A percentile compares a stretch with the other conserved stretches of the same genome.
Evolutionary conservation across 2,329 filamentous ascomycete genomes (phyloP).

Genomic region (Penicillium corylophilum): DNA sequence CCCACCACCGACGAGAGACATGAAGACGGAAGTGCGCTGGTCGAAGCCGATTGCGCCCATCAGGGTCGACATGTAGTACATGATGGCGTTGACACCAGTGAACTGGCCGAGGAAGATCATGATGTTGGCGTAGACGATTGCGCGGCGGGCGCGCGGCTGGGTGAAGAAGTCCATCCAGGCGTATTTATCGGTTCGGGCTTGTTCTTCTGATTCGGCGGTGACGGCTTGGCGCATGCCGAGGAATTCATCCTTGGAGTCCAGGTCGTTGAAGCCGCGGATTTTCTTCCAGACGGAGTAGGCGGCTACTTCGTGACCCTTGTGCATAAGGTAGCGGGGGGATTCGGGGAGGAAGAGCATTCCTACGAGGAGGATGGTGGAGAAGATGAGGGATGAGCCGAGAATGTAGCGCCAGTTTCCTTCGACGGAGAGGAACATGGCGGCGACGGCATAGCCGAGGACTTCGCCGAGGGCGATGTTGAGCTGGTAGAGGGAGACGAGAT

Average conservation of each 20-base stretch:
- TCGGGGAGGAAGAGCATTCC: conserved; percentile 73
- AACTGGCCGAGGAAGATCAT: conserved; percentile 71
- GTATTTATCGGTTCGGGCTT: conserved; percentile 56
- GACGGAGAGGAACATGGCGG: conserved; percentile 70
- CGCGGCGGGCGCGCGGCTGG: conserved; percentile 64
- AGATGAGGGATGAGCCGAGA: conserved; percentile 68
- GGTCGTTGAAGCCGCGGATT: conserved; percentile 60
- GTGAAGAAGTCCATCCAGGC: conserved; percentile 75
- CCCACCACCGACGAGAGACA: conserved; percentile 71
- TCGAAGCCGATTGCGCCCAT: conserved; percentile 69
- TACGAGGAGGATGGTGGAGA: conserved; percentile 61
- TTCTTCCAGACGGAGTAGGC: conserved; percentile 71
- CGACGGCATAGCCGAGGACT: conserved; percentile 70
- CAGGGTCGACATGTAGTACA: conserved; percentile 70
- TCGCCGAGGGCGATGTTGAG: conserved; percentile 75
- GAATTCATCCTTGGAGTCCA: conserved; percentile 66
- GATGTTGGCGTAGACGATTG: conserved; percentile 66
- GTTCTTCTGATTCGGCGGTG: conserved; percentile 55
- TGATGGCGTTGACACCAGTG: conserved; percentile 68
- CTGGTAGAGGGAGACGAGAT: conserved; percentile 72
- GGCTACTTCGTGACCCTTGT: conserved; percentile 60
- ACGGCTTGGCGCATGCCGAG: conserved; percentile 69
- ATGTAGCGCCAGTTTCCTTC: conserved; percentile 72
- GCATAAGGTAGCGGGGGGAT: conserved; percentile 67
- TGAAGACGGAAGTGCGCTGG: conserved; percentile 63